phyloP scores from a whole-genome alignment of 2,329 filamentous ascomycete species.

The Metarhizium album region DNA sequence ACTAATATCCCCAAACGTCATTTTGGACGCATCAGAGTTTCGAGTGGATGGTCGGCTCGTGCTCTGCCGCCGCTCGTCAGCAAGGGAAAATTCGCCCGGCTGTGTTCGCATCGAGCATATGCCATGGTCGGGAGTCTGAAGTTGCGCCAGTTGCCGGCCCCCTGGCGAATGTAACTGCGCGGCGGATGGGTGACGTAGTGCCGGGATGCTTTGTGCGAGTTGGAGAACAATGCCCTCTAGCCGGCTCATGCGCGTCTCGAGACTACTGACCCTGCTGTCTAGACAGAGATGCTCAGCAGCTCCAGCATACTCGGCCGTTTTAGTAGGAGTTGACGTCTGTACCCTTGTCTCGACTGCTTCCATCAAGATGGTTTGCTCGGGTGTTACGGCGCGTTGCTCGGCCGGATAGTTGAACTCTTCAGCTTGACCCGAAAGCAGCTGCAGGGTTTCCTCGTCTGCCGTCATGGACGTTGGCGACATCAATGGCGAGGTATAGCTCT shows the following conservation, averaged over 20 bases:
- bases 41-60: constrained; percentile 21
- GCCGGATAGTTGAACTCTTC: constrained; percentile 10
- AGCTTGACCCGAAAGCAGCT: constrained; percentile 19
- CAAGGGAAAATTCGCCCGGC: not conserved
- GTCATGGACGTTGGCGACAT: constrained; percentile 41
- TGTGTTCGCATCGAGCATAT: not conserved
- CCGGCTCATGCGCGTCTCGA: constrained; percentile 41
- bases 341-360: not conserved
- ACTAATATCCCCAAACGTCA: constrained; percentile 36
- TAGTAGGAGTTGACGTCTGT: not conserved
- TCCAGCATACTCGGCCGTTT: not conserved
- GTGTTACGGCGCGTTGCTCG: not conserved
- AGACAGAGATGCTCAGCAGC: constrained; percentile 36
- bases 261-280: constrained; percentile 38
- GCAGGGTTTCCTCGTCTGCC: constrained; percentile 20
- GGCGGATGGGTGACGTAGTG: constrained; percentile 20
- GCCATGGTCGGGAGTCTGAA: not conserved
- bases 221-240: constrained; percentile 43
- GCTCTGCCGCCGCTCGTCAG: constrained; percentile 1
- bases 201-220: constrained; percentile 35
- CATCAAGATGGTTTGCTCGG: not conserved
- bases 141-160: not conserved
- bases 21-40: constrained; percentile 29
- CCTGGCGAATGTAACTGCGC: constrained; percentile 16
- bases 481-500: constrained; percentile 43